These are phyloP conservation scores for Boletus sensibilis DNA, from an alignment of 768 basidiomycete species.

Conservation along the genomic window DNA sequence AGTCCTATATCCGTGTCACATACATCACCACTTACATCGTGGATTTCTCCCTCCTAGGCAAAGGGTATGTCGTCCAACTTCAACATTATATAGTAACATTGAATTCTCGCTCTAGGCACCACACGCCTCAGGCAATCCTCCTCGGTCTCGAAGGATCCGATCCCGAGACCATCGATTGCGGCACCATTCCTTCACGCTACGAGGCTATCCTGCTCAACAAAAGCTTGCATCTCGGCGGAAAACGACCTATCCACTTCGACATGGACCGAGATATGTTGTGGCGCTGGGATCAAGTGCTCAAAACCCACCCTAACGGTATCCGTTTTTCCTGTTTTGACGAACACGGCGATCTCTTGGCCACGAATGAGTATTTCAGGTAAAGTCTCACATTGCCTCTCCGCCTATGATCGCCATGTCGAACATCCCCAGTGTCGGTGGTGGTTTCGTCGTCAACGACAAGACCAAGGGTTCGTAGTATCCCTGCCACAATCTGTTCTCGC, in stretches of 20 bases:
- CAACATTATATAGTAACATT: constrained; percentile 1
- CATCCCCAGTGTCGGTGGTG: constrained; percentile 72
- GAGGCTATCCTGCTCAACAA: constrained; percentile 63
- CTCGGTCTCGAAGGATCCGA: constrained; percentile 86
- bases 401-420: neutral
- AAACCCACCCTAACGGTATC: constrained; percentile 92
- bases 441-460: constrained; percentile 93
- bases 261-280: constrained; percentile 92
- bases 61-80: constrained; percentile 54
- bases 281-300: constrained; percentile 86
- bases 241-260: constrained; percentile 77
- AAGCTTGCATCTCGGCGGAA: constrained; percentile 66
- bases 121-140: constrained; percentile 84
- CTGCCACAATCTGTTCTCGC: neutral
- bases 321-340: constrained; percentile 81
- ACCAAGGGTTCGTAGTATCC: constrained; percentile 61
- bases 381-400: neutral
- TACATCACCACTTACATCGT: constrained; percentile 3
- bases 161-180: constrained; percentile 90
- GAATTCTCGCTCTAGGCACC: constrained; percentile 51
- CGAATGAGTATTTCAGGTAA: constrained; percentile 89
- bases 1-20: constrained; percentile 11
- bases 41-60: constrained; percentile 44
- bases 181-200: constrained; percentile 78
- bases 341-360: constrained; percentile 85